phyloP scores from a whole-genome alignment of 2,329 filamentous ascomycete species.

The Venturia effusa region DNA sequence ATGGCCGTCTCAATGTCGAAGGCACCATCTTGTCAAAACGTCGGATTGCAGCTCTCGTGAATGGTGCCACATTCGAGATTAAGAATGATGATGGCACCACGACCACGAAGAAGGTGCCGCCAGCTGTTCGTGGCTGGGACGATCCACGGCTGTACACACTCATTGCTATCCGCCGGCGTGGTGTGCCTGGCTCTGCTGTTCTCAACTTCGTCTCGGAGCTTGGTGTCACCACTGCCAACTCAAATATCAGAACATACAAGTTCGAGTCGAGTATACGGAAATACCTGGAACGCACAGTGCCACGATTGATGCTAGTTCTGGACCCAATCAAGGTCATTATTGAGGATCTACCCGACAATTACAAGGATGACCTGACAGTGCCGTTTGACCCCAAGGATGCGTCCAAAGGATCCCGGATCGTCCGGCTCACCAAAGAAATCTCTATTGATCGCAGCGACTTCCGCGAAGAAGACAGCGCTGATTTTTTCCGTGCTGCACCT shows the following conservation, averaged over 20 bases:
- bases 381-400: slow-evolving; percentile 79
- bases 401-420: slow-evolving; percentile 47
- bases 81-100: slow-evolving; percentile 32
- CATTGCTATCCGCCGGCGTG: slow-evolving; percentile 70
- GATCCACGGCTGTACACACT: slow-evolving; percentile 85
- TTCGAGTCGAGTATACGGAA: slow-evolving; percentile 78
- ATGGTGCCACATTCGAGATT: slow-evolving; percentile 41
- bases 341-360: slow-evolving; percentile 62
- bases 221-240: slow-evolving; percentile 73
- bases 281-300: slow-evolving; percentile 80
- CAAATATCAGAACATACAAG: slow-evolving; percentile 68
- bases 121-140: slow-evolving; percentile 73
- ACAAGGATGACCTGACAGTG: slow-evolving; percentile 52
- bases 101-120: slow-evolving; percentile 29
- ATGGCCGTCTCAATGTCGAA: slow-evolving; percentile 64
- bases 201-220: slow-evolving; percentile 85
- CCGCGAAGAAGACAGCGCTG: slow-evolving; percentile 57
- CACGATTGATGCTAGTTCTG: slow-evolving; percentile 78
- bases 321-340: slow-evolving; percentile 77
- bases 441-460: slow-evolving; percentile 81
- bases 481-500: slow-evolving; percentile 70
- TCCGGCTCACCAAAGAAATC: slow-evolving; percentile 63
- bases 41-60: slow-evolving; percentile 69
- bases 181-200: slow-evolving; percentile 79
- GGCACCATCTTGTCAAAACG: slow-evolving; percentile 85